Conservation (phyloP, 2,329 filamentous ascomycete genomes). For the Dendrostoma leiphaemia region DNA sequence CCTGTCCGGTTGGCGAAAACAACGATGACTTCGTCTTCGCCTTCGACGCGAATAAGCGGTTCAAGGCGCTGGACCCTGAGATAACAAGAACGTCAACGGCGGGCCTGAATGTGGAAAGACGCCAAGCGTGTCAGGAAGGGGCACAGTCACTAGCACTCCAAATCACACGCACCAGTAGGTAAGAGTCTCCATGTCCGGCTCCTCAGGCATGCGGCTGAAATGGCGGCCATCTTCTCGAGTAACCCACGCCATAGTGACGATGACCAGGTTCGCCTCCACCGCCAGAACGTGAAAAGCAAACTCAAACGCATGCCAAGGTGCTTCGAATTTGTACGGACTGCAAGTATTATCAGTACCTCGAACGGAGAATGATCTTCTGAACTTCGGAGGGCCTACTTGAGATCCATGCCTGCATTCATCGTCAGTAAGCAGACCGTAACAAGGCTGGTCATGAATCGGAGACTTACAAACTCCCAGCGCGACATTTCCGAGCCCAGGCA, state of each 20-base stretch:
- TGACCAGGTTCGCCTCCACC: slow-evolving; percentile 57
- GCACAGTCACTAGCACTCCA: no score
- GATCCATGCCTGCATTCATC: slow-evolving; percentile 47
- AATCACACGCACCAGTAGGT: slow-evolving; percentile 53
- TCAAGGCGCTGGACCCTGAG: slow-evolving; percentile 56
- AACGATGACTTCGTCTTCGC: slow-evolving; percentile 51
- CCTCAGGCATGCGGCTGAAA: slow-evolving; percentile 38
- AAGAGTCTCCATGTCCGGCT: slow-evolving; percentile 61
- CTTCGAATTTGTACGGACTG: slow-evolving; percentile 54
- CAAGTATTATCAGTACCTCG: slow-evolving; percentile 23
- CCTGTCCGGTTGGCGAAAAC: slow-evolving; percentile 64
- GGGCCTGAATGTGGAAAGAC: no score
- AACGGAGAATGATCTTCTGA: neutral
- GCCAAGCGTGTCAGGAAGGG: no score
- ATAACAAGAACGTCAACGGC: neutral
- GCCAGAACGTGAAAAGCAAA: slow-evolving; percentile 58
- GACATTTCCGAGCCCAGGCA: slow-evolving; percentile 48
- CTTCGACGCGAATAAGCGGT: slow-evolving; percentile 45
- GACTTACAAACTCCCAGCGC: slow-evolving; percentile 58
- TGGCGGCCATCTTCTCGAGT: slow-evolving; percentile 46
- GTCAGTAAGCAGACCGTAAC: slow-evolving; percentile 4
- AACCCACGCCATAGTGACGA: slow-evolving; percentile 75
- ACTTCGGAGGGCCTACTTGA: slow-evolving; percentile 37
- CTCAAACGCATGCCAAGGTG: slow-evolving; percentile 47
- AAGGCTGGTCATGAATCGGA: slow-evolving; percentile 1